These are phyloP conservation scores for Russula compacta DNA, from an alignment of 768 basidiomycete species.

Conservation along the genomic window DNA sequence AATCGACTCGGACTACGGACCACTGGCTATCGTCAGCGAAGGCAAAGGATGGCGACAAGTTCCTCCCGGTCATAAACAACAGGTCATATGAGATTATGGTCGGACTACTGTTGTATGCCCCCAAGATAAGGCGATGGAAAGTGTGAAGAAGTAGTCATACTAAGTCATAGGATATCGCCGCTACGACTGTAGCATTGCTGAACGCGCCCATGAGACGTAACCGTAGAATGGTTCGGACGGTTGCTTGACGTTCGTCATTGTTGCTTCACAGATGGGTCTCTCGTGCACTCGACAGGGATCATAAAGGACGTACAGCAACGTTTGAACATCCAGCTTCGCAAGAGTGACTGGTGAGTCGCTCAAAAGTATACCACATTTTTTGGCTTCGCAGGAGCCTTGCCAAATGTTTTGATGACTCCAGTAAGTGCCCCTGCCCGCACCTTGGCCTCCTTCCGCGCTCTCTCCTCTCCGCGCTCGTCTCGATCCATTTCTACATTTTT, in stretches of 20 bases:
- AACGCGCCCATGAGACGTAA: background rate
- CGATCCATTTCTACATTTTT: slow-evolving; percentile 49
- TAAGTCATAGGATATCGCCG: too few relatives aligned
- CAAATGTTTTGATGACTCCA: slow-evolving; percentile 27
- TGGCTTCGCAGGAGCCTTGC: slow-evolving; percentile 12
- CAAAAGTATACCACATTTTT: slow-evolving; percentile 46
- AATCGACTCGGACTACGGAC: too few relatives aligned
- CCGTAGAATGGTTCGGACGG: background rate
- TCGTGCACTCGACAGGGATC: background rate
- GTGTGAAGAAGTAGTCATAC: background rate
- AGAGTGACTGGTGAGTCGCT: background rate
- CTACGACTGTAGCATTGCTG: background rate
- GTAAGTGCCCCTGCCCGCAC: slow-evolving; percentile 39
- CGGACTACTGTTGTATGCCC: background rate
- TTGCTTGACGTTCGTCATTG: background rate
- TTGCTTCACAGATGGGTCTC: background rate
- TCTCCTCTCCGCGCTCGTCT: slow-evolving; percentile 45
- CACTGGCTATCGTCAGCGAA: too few relatives aligned
- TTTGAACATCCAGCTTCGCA: background rate
- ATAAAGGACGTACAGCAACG: too few relatives aligned
- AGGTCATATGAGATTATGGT: background rate
- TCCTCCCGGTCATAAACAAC: too few relatives aligned
- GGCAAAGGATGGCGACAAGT: too few relatives aligned
- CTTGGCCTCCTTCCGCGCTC: slow-evolving; percentile 33
- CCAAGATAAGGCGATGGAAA: background rate